Base-by-base conservation (phyloP, 768 basidiomycete species). In the Leccinum longicurvipes region DNA sequence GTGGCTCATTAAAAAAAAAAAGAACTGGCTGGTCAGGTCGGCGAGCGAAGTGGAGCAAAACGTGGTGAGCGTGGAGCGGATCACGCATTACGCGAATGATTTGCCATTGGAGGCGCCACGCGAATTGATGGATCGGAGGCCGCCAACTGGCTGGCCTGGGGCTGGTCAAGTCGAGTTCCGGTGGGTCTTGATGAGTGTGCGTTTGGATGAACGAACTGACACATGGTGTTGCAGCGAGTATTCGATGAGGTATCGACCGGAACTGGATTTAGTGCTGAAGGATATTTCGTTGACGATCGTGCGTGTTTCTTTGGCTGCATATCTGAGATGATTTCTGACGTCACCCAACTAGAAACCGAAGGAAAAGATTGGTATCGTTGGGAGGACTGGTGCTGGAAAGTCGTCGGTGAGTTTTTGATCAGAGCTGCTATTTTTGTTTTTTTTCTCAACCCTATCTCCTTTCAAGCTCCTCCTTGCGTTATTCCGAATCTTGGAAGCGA, bases 291-390 rank as follows among this genome's bases (percentile, higher is more conserved):
- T 98, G 57, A 78, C 70, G 8, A 84, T 94, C 62, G 88, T 89
- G 60, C 53, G 80, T 57, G 8, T 6, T 21, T 10, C 39, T 15
- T 12, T 2, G 1, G 14, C 6, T 31, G 3, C 14, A 24, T 61
- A n/a, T 12, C 1, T 31, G 11, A 12, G 15, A 36, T 34, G 51
- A 6, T 15, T 23, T 10, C 47, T 60, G 29, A 69, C 48, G 56
- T 53, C 6, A n/a, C 10, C 21, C 45, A n/a, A n/a, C 36, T 29
- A 89, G 87, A 77, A 83, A 63, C 77, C 89, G 0, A 83, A 80
- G 46, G 90, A 95, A 68, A 96, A 94, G 71, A 82, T 96, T 45
- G 96, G 96, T n/a, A 85, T 97, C 5, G 83, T 87, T 69, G 91
- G 90, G 3, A 72, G 90, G 58, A 96, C 94, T 5, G 94, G 91